Conservation (phyloP, 257 asterid genomes). For the Cinchona pubescens region DNA sequence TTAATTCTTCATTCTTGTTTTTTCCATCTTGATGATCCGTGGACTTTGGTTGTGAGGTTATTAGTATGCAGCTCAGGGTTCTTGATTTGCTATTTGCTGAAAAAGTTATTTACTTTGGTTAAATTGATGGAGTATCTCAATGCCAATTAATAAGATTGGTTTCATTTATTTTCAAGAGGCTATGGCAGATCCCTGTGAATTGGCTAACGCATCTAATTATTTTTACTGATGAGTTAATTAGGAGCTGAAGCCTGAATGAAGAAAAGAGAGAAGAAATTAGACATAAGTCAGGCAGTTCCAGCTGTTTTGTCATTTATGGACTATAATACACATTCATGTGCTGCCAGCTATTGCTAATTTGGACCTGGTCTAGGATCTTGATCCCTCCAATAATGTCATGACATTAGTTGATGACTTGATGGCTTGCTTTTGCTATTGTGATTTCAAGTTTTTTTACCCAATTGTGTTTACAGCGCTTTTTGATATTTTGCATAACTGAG, state of each 20-base stretch:
- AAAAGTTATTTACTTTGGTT: not conserved
- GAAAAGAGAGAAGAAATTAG: not conserved
- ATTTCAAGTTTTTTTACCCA: not conserved
- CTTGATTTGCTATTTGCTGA: slow-evolving; percentile 9
- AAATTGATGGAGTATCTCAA: not conserved
- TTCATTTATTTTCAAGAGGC: not conserved
- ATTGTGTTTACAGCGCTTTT: not conserved
- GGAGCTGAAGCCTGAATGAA: not conserved
- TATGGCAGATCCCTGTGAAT: slow-evolving; percentile 3
- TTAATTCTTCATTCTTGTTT: not conserved
- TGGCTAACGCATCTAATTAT: not conserved
- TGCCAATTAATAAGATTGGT: not conserved
- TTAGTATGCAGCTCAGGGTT: not conserved
- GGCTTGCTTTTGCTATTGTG: not conserved
- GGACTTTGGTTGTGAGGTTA: slow-evolving; percentile 14
- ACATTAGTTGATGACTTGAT: slow-evolving; percentile 2
- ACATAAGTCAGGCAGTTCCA: not conserved
- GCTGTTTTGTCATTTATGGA: not conserved
- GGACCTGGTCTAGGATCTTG: not conserved
- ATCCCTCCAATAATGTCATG: not conserved
- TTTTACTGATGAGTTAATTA: not conserved
- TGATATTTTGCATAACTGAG: not conserved
- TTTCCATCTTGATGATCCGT: not conserved
- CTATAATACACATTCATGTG: not conserved
- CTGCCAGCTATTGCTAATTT: slow-evolving; percentile 13